phyloP scores from a whole-genome alignment of 1,284 basidiomycete species.

The Cystobasidium slooffiae region DNA sequence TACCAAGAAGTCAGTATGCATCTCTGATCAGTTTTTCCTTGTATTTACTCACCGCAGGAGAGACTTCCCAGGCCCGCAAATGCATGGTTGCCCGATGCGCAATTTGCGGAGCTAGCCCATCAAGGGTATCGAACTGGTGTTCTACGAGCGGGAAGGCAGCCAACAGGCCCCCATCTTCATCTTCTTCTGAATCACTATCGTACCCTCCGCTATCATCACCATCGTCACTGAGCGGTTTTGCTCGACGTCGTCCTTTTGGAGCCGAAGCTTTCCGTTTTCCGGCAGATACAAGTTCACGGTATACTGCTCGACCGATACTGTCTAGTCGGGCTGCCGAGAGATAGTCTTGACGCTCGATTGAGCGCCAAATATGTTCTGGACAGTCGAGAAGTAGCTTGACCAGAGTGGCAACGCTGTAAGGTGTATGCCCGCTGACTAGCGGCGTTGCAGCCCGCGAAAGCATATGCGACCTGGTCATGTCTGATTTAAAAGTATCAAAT shows the following conservation, averaged over 20 bases:
- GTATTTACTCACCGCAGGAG: slow-evolving; percentile 27
- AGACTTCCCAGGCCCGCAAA: slow-evolving; percentile 43
- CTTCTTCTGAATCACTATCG: slow-evolving; percentile 39
- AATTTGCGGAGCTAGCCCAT: slow-evolving; percentile 45
- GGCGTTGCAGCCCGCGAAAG: slow-evolving; percentile 33
- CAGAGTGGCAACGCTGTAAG: slow-evolving; percentile 48
- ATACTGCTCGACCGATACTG: slow-evolving; percentile 49
- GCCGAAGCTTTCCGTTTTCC: slow-evolving; percentile 5
- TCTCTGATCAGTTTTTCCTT: neutral
- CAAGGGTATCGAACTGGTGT: slow-evolving; percentile 49
- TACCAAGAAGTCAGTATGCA: neutral
- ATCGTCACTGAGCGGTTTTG: neutral
- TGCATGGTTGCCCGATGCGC: slow-evolving; percentile 44
- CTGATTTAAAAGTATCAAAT: neutral
- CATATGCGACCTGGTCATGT: slow-evolving; percentile 34
- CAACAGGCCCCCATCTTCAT: slow-evolving; percentile 9
- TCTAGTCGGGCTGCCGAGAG: slow-evolving; percentile 51
- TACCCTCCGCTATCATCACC: slow-evolving; percentile 17
- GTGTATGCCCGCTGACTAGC: slow-evolving; percentile 31
- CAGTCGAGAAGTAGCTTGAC: slow-evolving; percentile 49
- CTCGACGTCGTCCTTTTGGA: neutral
- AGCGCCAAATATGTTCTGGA: slow-evolving; percentile 46
- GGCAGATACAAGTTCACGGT: slow-evolving; percentile 46
- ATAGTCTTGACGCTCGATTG: slow-evolving; percentile 46
- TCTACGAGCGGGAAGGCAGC: slow-evolving; percentile 52